Conservation (phyloP, 306 rosid genomes). For the Lagenaria siceraria region DNA sequence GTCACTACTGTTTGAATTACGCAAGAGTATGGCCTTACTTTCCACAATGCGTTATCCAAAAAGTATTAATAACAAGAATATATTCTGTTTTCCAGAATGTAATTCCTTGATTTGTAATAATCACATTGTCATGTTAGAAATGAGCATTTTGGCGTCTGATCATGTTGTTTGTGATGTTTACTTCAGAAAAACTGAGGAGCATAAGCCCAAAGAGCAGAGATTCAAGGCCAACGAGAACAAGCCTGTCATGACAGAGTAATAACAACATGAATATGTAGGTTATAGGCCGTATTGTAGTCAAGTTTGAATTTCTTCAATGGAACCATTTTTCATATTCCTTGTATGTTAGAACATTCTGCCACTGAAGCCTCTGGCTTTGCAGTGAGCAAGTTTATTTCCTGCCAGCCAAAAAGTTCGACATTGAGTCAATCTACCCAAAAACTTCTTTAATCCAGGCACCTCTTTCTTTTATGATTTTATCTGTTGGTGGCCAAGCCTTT, state of each 20-base stretch:
- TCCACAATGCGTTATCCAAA: background rate
- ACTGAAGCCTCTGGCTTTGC: background rate
- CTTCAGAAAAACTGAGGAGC: slow-evolving; percentile 77
- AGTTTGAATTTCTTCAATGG: background rate
- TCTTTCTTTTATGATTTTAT: background rate
- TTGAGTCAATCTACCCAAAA: background rate
- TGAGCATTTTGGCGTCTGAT: background rate
- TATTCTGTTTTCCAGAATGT: background rate
- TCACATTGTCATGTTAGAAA: background rate
- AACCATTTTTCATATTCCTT: background rate
- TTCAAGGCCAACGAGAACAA: slow-evolving; percentile 88
- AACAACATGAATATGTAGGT: background rate
- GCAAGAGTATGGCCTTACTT: background rate
- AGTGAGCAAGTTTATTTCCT: background rate
- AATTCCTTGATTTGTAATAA: background rate
- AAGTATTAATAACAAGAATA: background rate
- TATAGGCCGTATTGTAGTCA: background rate
- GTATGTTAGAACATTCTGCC: background rate
- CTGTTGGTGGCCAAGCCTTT: background rate
- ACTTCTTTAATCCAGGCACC: background rate
- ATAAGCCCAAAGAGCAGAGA: slow-evolving; percentile 76
- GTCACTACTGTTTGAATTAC: background rate
- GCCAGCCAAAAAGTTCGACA: background rate
- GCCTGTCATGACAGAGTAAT: slow-evolving; percentile 89
- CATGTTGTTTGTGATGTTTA: background rate